phyloP scores from a whole-genome alignment of 805 yeast species.

The Candida insectalens region DNA sequence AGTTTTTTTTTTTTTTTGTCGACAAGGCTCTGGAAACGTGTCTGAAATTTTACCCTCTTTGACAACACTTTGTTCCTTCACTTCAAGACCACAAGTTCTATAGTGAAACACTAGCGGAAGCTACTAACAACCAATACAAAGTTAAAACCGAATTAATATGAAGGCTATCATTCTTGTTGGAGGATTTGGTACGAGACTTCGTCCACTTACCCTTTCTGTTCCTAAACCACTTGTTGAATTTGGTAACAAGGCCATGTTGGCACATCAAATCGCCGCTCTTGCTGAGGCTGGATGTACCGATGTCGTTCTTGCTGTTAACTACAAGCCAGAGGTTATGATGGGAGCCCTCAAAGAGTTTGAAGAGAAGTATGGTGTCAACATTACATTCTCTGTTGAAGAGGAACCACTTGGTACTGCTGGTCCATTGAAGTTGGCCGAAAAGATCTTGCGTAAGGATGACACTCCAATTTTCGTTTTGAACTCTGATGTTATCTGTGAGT shows the following conservation, averaged over 20 bases:
- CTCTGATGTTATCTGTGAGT: conserved; percentile 98
- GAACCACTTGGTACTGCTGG: conserved; percentile 99
- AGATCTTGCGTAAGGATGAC: conserved; percentile 85
- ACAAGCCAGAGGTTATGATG: conserved; percentile 99
- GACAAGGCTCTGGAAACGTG: no score
- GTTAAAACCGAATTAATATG: no score
- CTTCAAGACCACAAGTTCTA: no score
- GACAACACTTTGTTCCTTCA: no score
- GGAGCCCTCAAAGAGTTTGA: conserved; percentile 90
- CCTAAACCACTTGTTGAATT: conserved; percentile 98
- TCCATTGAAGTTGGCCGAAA: conserved; percentile 95
- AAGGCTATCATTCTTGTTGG: conserved; percentile 97
- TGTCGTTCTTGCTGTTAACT: conserved; percentile 96
- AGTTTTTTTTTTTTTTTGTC: no score
- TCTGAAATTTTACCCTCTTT: no score
- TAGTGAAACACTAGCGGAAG: no score
- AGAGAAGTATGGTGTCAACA: conserved; percentile 84
- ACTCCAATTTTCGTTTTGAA: conserved; percentile 95
- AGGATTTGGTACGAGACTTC: conserved; percentile 99
- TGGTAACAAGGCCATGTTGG: conserved; percentile 98
- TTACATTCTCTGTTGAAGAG: conserved; percentile 96
- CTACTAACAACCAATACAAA: no score
- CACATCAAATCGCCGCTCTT: conserved; percentile 96
- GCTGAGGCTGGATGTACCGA: conserved; percentile 99
- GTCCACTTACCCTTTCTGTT: conserved; percentile 91